phyloP scores from a whole-genome alignment of 345 rosid species.

The Crucihimalaya himalaica region DNA sequence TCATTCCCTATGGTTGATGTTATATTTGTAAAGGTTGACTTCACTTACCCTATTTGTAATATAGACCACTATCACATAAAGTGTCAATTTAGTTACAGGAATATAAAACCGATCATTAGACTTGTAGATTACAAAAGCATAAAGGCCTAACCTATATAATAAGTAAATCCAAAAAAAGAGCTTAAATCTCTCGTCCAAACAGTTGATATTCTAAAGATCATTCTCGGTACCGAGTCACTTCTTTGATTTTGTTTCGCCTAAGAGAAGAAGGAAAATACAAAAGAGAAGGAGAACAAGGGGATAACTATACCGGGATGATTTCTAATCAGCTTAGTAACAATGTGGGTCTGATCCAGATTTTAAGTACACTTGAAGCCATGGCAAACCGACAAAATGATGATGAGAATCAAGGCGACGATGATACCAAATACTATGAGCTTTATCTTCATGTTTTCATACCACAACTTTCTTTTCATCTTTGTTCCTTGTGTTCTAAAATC shows the following conservation, averaged over 20 bases:
- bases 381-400: conserved; percentile 70
- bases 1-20: conserved; percentile 9
- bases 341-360: conserved; percentile 9
- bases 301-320: conserved; percentile 2
- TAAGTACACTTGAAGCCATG: conserved; percentile 72
- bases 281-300: background rate
- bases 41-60: too few species aligned
- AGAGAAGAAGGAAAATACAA: background rate
- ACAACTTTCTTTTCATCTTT: conserved; percentile 86
- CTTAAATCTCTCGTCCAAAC: conserved; percentile 8
- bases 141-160: conserved; percentile 19
- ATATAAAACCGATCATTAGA: background rate
- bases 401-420: conserved; percentile 59
- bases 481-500: conserved; percentile 92
- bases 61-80: background rate
- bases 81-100: background rate
- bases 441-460: conserved; percentile 93
- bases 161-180: background rate
- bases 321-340: conserved; percentile 36
- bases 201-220: conserved; percentile 12
- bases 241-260: background rate
- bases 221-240: background rate
- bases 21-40: background rate
- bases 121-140: background rate
- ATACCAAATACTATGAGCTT: conserved; percentile 79